These are phyloP conservation scores for Calonectria crousiana DNA, from an alignment of 2,329 filamentous ascomycete genomes.

Conservation along the genomic window DNA sequence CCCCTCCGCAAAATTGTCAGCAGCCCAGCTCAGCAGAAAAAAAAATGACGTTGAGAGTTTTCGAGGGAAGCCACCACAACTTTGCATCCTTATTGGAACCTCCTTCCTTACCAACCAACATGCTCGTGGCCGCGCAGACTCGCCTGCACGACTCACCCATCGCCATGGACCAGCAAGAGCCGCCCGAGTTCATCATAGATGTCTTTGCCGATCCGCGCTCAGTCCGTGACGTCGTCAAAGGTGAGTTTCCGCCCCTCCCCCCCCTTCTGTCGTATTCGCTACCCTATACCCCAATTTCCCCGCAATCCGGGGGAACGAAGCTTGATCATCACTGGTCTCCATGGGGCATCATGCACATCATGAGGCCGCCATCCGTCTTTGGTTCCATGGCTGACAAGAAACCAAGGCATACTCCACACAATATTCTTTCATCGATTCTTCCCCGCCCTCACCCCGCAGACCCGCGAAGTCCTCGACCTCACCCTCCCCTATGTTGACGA, in stretches of 20 bases:
- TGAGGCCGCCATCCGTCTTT: neutral
- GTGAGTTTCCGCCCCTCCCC: constrained; percentile 58
- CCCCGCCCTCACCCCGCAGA: constrained; percentile 83
- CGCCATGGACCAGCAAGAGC: constrained; percentile 64
- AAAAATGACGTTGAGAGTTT: constrained; percentile 29
- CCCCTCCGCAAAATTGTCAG: constrained; percentile 19
- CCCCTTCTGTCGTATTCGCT: constrained; percentile 30
- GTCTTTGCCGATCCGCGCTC: constrained; percentile 92
- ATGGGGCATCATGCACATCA: neutral
- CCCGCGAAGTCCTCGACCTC: constrained; percentile 90
- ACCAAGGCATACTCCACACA: constrained; percentile 86
- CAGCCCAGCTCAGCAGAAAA: constrained; percentile 13
- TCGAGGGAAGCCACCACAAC: neutral
- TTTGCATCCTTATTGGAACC: neutral
- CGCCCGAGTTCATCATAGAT: constrained; percentile 93
- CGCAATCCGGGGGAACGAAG: constrained; percentile 18
- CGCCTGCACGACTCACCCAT: constrained; percentile 33
- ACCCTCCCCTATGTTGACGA: constrained; percentile 92
- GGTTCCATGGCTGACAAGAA: neutral
- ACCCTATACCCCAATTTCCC: constrained; percentile 37
- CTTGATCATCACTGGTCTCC: neutral
- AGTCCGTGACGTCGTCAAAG: constrained; percentile 93
- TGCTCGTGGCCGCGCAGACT: constrained; percentile 39
- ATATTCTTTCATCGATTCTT: constrained; percentile 99
- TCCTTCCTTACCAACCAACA: constrained; percentile 21